Conservation (phyloP, 2,329 filamentous ascomycete genomes). For the Pyrenochaeta sp. region DNA sequence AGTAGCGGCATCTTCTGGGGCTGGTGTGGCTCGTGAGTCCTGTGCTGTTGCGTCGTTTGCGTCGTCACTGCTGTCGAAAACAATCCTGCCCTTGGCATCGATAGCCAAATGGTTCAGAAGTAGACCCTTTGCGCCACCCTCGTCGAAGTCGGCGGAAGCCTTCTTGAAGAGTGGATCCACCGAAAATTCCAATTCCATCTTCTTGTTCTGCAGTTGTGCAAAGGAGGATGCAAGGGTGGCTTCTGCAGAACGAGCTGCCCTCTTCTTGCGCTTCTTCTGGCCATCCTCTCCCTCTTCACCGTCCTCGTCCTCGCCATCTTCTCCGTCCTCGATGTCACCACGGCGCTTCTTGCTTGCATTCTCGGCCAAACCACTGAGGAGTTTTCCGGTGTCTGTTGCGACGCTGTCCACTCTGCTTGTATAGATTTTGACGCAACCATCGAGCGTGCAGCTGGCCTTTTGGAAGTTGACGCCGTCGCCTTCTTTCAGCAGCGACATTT, state of each 20-base stretch:
- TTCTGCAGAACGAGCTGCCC: slow-evolving; percentile 84
- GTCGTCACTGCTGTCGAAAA: slow-evolving; percentile 98
- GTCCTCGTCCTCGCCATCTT: slow-evolving; percentile 68
- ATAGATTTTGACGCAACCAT: slow-evolving; percentile 99
- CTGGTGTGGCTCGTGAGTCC: slow-evolving; percentile 54
- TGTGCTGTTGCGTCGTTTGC: slow-evolving; percentile 61
- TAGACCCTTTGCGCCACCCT: slow-evolving; percentile 94
- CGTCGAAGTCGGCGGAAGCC: slow-evolving; percentile 96
- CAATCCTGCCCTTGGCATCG: slow-evolving; percentile 87
- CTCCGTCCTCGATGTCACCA: slow-evolving; percentile 43
- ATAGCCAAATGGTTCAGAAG: slow-evolving; percentile 97
- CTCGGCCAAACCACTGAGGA: slow-evolving; percentile 91
- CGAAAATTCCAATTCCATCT: slow-evolving; percentile 95
- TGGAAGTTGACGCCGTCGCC: slow-evolving; percentile 98
- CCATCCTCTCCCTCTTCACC: slow-evolving; percentile 66
- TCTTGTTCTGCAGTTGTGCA: slow-evolving; percentile 88
- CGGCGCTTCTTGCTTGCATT: slow-evolving; percentile 68
- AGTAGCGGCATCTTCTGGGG: slow-evolving; percentile 48
- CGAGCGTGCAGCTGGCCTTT: slow-evolving; percentile 95
- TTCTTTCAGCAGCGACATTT: slow-evolving; percentile 96
- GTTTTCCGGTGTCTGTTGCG: slow-evolving; percentile 93
- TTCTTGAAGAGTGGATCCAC: slow-evolving; percentile 99
- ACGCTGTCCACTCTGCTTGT: slow-evolving; percentile 98
- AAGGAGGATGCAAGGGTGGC: slow-evolving; percentile 92
- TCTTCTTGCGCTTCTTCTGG: slow-evolving; percentile 73